A percentile compares a stretch with the other conserved stretches of the same genome.
Conservation (phyloP, 768 basidiomycete genomes). For the Boletus insuetus region DNA sequence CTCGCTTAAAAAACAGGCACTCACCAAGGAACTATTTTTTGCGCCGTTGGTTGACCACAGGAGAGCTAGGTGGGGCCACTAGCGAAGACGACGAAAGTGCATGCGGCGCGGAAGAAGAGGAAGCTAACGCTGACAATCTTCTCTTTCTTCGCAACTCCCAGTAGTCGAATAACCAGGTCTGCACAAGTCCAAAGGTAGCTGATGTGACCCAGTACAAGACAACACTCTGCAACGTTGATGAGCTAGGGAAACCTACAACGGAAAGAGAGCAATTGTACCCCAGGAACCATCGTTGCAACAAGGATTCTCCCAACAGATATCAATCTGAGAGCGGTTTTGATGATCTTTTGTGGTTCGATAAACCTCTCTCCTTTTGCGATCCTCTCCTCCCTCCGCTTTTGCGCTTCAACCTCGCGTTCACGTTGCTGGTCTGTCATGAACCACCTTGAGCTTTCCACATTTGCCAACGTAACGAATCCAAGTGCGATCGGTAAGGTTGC, state of each 20-base stretch:
- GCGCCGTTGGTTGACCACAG: background rate
- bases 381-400: conserved; percentile 45
- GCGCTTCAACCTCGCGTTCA: conserved; percentile 46
- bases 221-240: conserved; percentile 44
- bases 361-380: conserved; percentile 43
- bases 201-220: conserved; percentile 78
- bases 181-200: conserved; percentile 67
- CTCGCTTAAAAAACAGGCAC: conserved; percentile 12
- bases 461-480: conserved; percentile 73
- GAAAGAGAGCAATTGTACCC: conserved; percentile 42
- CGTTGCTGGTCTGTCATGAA: conserved; percentile 59
- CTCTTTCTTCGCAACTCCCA: conserved; percentile 46
- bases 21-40: conserved; percentile 22
- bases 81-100: background rate
- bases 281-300: conserved; percentile 65
- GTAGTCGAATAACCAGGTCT: conserved; percentile 73
- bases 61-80: background rate
- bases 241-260: background rate
- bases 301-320: conserved; percentile 67
- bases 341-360: conserved; percentile 45
- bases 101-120: background rate
- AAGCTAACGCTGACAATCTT: conserved; percentile 6
- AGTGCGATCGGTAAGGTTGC: conserved; percentile 65
- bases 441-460: conserved; percentile 77
- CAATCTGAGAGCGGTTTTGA: conserved; percentile 54